phyloP scores from a whole-genome alignment of 129 eudicot species.

The Flaveria brownii region DNA sequence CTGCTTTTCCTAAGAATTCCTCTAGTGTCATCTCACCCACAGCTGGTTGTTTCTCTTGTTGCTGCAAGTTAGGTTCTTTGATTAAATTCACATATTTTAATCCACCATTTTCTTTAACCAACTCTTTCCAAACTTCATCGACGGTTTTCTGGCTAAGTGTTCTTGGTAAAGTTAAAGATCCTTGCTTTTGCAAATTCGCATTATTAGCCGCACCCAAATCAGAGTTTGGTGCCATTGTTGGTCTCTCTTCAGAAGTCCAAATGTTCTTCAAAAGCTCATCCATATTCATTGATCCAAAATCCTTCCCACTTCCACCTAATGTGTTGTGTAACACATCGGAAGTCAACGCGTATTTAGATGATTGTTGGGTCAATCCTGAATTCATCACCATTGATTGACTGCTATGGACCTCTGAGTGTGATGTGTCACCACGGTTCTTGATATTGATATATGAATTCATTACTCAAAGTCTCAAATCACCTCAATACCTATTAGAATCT shows the following conservation, averaged over 20 bases:
- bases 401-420: slow-evolving; percentile 37
- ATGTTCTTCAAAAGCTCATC: slow-evolving; percentile 74
- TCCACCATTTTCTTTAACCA: slow-evolving; percentile 44
- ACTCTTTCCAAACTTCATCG: slow-evolving; percentile 80
- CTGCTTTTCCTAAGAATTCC: slow-evolving; percentile 63
- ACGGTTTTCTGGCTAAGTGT: slow-evolving; percentile 77
- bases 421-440: slow-evolving; percentile 44
- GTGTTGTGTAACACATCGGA: slow-evolving; percentile 73
- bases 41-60: slow-evolving; percentile 53
- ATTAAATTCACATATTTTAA: slow-evolving; percentile 32
- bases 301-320: slow-evolving; percentile 53
- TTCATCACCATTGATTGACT: slow-evolving; percentile 36
- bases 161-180: slow-evolving; percentile 65
- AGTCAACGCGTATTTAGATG: slow-evolving; percentile 59
- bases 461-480: slow-evolving; percentile 2
- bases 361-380: slow-evolving; percentile 41
- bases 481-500: slow-evolving; percentile 22
- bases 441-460: slow-evolving; percentile 65
- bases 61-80: slow-evolving; percentile 41
- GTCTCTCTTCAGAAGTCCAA: slow-evolving; percentile 79
- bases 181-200: slow-evolving; percentile 61
- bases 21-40: slow-evolving; percentile 80
- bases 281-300: slow-evolving; percentile 85
- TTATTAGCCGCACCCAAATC: slow-evolving; percentile 34
- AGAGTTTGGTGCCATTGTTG: slow-evolving; percentile 43